Percentiles rank a stretch among this genome's conserved stretches.
phyloP scores from a whole-genome alignment of 116 monocot genomes.

The Papilionanthe hybrid region DNA sequence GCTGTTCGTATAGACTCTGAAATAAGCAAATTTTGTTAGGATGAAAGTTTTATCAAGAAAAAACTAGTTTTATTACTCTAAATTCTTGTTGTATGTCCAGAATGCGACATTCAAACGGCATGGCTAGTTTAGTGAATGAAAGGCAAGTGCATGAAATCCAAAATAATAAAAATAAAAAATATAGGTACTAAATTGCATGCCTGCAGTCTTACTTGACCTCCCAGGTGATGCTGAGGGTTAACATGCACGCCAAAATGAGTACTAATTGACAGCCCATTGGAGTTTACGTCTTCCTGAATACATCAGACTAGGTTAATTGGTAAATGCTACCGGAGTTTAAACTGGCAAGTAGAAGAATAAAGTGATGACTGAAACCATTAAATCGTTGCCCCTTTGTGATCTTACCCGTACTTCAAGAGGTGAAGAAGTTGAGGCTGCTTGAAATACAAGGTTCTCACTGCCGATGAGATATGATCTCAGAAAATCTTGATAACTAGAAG shows the following conservation, averaged over 20 bases:
- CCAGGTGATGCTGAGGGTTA: conserved; percentile 34
- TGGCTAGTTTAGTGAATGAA: background rate
- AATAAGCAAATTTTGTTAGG: background rate
- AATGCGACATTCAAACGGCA: background rate
- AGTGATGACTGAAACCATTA: conserved; percentile 24
- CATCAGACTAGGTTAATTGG: background rate
- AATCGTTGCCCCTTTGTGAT: conserved; percentile 37
- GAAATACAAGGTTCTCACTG: conserved; percentile 16
- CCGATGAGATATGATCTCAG: conserved; percentile 26
- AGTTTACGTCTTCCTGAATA: conserved; percentile 39
- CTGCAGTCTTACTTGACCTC: conserved; percentile 32
- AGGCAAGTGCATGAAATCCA: conserved; percentile 1
- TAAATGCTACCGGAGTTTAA: background rate
- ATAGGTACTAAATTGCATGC: conserved; percentile 25
- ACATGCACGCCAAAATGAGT: conserved; percentile 31
- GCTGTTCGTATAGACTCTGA: background rate
- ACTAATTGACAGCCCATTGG: conserved; percentile 45
- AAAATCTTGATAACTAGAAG: conserved; percentile 25
- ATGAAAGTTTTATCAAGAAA: background rate
- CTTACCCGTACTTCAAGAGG: conserved; percentile 32
- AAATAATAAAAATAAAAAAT: background rate
- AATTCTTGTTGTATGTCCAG: background rate
- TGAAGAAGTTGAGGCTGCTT: conserved; percentile 16
- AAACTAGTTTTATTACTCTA: background rate
- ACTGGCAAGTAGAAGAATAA: background rate